These are phyloP conservation scores for Rugosomyces carneus DNA, from an alignment of 1,284 basidiomycete genomes.

Conservation along the genomic window DNA sequence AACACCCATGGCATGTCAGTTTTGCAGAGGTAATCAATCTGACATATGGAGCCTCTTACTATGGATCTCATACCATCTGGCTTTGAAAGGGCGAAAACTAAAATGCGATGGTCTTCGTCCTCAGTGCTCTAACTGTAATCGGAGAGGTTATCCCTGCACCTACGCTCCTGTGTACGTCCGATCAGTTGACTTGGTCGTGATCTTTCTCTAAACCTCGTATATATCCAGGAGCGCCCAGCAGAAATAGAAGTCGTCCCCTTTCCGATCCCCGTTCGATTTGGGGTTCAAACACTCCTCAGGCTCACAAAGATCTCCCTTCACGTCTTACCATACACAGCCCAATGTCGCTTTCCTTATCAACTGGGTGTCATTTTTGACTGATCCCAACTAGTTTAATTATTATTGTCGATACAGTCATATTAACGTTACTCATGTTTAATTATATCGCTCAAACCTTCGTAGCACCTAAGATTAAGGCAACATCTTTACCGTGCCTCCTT, in stretches of 20 bases:
- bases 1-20: slow-evolving; percentile 52
- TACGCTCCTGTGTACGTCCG: slow-evolving; percentile 49
- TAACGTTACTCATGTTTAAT: neutral
- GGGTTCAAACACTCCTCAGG: neutral
- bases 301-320: neutral
- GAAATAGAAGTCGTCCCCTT: neutral
- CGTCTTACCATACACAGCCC: slow-evolving; percentile 1
- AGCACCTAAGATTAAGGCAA: neutral
- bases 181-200: neutral
- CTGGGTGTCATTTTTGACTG: neutral
- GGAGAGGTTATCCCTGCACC: slow-evolving; percentile 39
- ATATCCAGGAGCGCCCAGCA: slow-evolving; percentile 7
- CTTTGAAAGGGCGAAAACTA: too few relatives aligned
- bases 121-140: slow-evolving; percentile 48
- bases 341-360: neutral
- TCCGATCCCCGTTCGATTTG: neutral
- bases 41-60: too few relatives aligned
- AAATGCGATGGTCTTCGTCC: slow-evolving; percentile 54
- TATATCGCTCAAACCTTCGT: neutral
- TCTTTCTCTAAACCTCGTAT: neutral
- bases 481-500: neutral
- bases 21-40: slow-evolving; percentile 54
- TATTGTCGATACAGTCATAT: neutral
- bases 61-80: too few relatives aligned
- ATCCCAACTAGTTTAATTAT: neutral